These are phyloP conservation scores for Penicillium nucicola DNA, from an alignment of 495 filamentous ascomycete genomes.

Conservation along the genomic window DNA sequence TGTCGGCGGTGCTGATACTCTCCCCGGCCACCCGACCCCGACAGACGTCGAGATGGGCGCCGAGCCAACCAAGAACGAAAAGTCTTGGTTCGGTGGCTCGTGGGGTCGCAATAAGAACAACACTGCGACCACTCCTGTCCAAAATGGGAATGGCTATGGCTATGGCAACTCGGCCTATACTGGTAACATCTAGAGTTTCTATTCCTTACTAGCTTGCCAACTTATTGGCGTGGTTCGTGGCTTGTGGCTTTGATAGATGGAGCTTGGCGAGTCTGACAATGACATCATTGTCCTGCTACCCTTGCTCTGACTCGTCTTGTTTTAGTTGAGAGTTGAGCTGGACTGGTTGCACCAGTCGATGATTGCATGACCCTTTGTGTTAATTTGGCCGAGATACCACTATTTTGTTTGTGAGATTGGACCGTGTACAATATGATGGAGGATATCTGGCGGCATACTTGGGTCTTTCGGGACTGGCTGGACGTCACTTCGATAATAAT, in stretches of 20 bases:
- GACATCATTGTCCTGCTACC: too few relatives aligned
- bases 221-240: neutral
- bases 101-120: constrained; percentile 26
- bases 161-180: constrained; percentile 42
- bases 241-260: neutral
- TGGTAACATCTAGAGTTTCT: constrained; percentile 27
- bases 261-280: too few relatives aligned
- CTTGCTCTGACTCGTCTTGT: neutral
- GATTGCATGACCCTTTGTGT: constrained; percentile 21
- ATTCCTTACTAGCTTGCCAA: too few relatives aligned
- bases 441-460: constrained; percentile 6
- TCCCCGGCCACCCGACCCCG: constrained; percentile 36
- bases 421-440: constrained; percentile 13
- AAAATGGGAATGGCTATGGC: constrained; percentile 23
- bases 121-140: constrained; percentile 3
- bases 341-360: constrained; percentile 11
- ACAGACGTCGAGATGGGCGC: constrained; percentile 33
- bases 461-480: neutral
- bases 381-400: constrained; percentile 23
- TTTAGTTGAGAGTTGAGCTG: neutral
- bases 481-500: constrained; percentile 2
- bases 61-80: constrained; percentile 18
- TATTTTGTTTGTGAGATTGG: constrained; percentile 15
- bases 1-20: constrained; percentile 23
- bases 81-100: constrained; percentile 20